These are phyloP conservation scores for Funneliformis caledonium DNA, from an alignment of 371 early-diverging fungal genomes.

Conservation along the genomic window DNA sequence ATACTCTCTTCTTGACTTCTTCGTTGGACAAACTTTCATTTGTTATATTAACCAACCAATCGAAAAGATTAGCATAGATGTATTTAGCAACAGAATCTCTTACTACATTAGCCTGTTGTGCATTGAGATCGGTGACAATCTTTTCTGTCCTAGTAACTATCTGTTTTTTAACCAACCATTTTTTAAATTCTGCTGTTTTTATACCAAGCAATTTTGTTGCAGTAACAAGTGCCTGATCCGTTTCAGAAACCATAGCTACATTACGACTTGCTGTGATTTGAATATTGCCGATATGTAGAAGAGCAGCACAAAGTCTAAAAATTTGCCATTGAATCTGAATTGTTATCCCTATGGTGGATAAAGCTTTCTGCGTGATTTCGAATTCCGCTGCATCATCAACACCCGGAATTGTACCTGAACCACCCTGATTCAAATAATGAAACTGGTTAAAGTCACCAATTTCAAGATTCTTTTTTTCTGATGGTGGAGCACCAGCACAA, in stretches of 20 bases:
- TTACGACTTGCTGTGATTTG: slow-evolving; percentile 77
- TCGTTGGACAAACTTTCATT: slow-evolving; percentile 81
- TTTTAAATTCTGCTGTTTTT: slow-evolving; percentile 75
- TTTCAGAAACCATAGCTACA: slow-evolving; percentile 71
- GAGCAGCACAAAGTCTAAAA: slow-evolving; percentile 85
- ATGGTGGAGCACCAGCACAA: slow-evolving; percentile 83
- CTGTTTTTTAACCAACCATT: slow-evolving; percentile 89
- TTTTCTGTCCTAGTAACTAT: slow-evolving; percentile 87
- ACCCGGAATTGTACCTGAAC: slow-evolving; percentile 77
- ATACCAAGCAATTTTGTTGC: slow-evolving; percentile 78
- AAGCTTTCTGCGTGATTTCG: slow-evolving; percentile 80
- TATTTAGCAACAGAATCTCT: slow-evolving; percentile 94
- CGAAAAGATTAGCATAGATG: slow-evolving; percentile 91
- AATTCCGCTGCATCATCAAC: slow-evolving; percentile 94
- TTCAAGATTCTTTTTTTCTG: slow-evolving; percentile 80
- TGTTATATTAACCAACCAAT: slow-evolving; percentile 88
- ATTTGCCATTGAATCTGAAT: slow-evolving; percentile 88
- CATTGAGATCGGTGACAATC: slow-evolving; percentile 77
- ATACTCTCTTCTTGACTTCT: slow-evolving; percentile 55
- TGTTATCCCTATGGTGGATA: slow-evolving; percentile 85
- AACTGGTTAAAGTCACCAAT: slow-evolving; percentile 78
- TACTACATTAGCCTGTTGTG: slow-evolving; percentile 78
- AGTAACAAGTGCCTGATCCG: slow-evolving; percentile 68
- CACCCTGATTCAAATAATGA: slow-evolving; percentile 88
- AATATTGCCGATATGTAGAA: slow-evolving; percentile 94